Evolutionary conservation across 1,284 basidiomycete genomes (phyloP), one percentile per base, ranked within the genome.

Genomic region (Cryptococcus sp.): DNA sequence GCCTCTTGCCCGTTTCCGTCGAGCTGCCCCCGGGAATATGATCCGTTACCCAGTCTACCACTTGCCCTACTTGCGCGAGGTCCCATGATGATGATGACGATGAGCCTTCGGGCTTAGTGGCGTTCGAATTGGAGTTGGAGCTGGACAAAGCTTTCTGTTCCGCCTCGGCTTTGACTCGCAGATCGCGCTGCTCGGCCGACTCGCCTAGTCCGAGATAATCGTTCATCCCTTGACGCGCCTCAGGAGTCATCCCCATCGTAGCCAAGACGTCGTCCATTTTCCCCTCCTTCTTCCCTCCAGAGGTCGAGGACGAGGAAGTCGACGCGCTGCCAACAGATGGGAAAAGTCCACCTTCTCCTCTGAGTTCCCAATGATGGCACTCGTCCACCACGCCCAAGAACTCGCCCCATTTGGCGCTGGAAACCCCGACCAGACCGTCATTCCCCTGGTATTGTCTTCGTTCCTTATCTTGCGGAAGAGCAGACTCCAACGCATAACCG

Each of bases 361-460:
- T 82, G 69, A 98, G 83, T 70, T 96, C 91, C 96, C 96, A 99
- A 74, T 99, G 96, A 80, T 99, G 94, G 66, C 87, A 90, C 3
- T 88, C 89, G 63, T 96, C 90, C 72, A 99, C 83, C 20, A 87
- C 85, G 5, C 95, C 95, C 17, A 99, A 79, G 77, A 93, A 95
- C 71, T 93, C 90, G 23, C 93, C 93, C 93, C 93, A 96, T 66
- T 86, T 86, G 16, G 93, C 91, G 65, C 88, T 90, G 63, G 89
- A 86, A 16, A 99, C 84, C 13, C 88, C 90, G 19, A 99, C 95
- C 16, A 99, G 82, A 0, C 93, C 94, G 72, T 99, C 96, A 74
- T 98, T 97, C 1, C 95, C 95, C 85, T 90, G 89, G 65, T 88
- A 81, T 35, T 72, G 51, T 22, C 78, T 75, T 0, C 80, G 78